Conservation (phyloP, 2,329 filamentous ascomycete genomes). For the Orbilia quercus region DNA sequence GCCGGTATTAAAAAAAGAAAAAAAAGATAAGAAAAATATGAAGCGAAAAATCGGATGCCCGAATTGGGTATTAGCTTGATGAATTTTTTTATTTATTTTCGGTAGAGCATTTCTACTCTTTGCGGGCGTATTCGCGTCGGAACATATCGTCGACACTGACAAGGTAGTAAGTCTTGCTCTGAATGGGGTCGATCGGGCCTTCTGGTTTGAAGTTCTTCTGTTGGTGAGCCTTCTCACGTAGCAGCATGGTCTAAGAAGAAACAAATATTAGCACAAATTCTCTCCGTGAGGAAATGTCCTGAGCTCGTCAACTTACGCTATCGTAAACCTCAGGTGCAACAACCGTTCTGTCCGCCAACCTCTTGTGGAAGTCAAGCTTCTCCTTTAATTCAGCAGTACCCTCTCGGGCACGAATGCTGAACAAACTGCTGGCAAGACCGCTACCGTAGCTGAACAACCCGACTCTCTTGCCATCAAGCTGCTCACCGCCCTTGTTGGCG, state of each 20-base stretch:
- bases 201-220: conserved; percentile 80
- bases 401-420: conserved; percentile 78
- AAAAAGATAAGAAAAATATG: conserved; percentile 15
- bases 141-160: conserved; percentile 86
- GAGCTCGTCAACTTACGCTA: conserved; percentile 69
- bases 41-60: too few species aligned
- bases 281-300: conserved; percentile 10
- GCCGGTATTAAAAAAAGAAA: conserved; percentile 27
- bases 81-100: conserved; percentile 10
- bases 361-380: conserved; percentile 75
- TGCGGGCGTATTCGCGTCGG: conserved; percentile 80
- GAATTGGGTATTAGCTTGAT: too few species aligned
- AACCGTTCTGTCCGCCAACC: conserved; percentile 73
- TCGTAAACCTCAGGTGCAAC: conserved; percentile 80
- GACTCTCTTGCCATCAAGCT: conserved; percentile 77
- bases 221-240: conserved; percentile 84
- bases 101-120: conserved; percentile 70
- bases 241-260: conserved; percentile 74
- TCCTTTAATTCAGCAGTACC: conserved; percentile 76
- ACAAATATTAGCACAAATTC: conserved; percentile 58
- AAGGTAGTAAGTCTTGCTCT: conserved; percentile 79
- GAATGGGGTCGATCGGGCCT: conserved; percentile 75
- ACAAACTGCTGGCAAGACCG: conserved; percentile 77
- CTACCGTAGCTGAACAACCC: conserved; percentile 83
- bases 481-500: conserved; percentile 71